Base-by-base conservation (phyloP, 257 asterid genomes). In the Nicotiana otophora region DNA sequence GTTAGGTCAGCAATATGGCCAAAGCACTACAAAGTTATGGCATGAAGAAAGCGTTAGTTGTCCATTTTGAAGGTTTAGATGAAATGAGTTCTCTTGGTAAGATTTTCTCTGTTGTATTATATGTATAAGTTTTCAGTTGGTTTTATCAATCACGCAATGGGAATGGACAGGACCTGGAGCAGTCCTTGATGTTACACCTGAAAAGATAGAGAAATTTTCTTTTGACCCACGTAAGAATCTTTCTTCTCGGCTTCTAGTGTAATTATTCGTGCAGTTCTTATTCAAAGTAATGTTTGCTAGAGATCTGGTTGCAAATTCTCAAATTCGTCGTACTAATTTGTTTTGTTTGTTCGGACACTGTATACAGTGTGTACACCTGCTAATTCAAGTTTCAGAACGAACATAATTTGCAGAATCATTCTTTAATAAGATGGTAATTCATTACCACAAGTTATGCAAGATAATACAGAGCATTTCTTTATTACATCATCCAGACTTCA, bases 31-130 rank as follows among this genome's bases (percentile, higher is more conserved):
- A 92, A 82, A 85, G 90, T 33, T 92, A 87, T 67, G 97, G 97
- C 85, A 91, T 91, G 97, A 86, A 87, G 83, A 81, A 95, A 83
- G 92, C 95, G 11, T 81, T 91, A 86, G 87, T 92, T n/a, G 95
- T 92, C 87, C 97, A 92, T 87, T 92, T 95, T 3, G 91, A 91
- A 82, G 95, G 97, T 57, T 88, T 92, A 81, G 95, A 92, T 70
- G 95, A 91, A 82, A 92, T 92, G 92, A 92, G 95, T 66, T 95
- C 97, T 83, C 93, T 91, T n/a, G 97, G 97, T 92, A 86, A 87
- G 84, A 84, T 79, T 39, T 28, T 58, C 46, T 30, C 75, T 54
- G 84, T 34, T 42, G 78, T 66, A 60, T 60, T 69, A 15, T 19
- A 7, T 64, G 12, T 46, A 55, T 20, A 17, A 36, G 39, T 16